Evolutionary conservation across 805 yeast genomes (phyloP), one percentile per base, ranked within the genome.

Genomic region (Wickerhamiella nectarea): DNA sequence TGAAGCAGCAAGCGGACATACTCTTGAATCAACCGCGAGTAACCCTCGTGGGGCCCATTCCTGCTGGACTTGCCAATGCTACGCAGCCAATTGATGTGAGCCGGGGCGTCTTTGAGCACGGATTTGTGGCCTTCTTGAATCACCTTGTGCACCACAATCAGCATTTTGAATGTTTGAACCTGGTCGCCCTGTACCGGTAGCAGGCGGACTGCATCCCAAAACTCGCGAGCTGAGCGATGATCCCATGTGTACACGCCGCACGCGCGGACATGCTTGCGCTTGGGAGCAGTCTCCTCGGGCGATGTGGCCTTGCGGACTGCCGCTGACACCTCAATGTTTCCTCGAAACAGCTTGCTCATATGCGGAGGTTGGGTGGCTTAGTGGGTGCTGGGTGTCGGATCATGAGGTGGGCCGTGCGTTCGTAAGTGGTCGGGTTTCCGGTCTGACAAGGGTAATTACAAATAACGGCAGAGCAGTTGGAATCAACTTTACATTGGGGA

Each of bases 161-260:
- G 66, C 12, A 93, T 78, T 59, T 89, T 89, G 66, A 86, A 87
- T 48, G 82, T 62, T 61, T 82, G 94, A 14, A 87, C 72, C 51
- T 85, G 94, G 55, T 83, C 89, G 45, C 74, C 71, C 50, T 79
- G 86, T 46, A 87, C 65, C 1, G 96, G 94, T 49, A 78, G 76
- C 43, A 80, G 62, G 60, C 82, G 84, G 49, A 89, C 66, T 1
- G 79, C 76, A 53, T 81, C 76, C 89, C 95, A 89, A 55, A 87
- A 82, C 8, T 82, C 83, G 46, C 75, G 70, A 3, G 93, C 76
- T 33, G 84, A 76, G 58, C 81, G 80, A 56, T 84, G 89, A 61
- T 91, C 98, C 95, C 96, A 89, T 0, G 96, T 85, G 62, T 80
- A 87, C 31, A 89, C 94, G 48, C 87, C 87, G 66, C 95, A 85